Percentiles rank a stretch among this genome's conserved stretches.
Evolutionary conservation across 805 yeast species (phyloP).

Genomic region (Naumovozyma baii): DNA sequence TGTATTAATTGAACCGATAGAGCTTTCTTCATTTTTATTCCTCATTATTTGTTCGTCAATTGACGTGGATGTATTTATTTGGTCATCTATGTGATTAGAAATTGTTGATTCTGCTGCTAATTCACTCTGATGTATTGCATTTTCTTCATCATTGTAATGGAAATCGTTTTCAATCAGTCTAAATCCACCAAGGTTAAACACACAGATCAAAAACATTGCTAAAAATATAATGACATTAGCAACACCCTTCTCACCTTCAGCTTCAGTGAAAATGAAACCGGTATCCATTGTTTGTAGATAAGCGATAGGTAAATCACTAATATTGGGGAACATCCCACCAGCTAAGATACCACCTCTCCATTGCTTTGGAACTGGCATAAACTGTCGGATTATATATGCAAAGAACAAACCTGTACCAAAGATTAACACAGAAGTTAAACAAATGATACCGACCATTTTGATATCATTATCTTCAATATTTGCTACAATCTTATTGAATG

Average conservation of each 20-base stretch:
- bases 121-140: constrained; percentile 5
- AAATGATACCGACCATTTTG: constrained; percentile 58
- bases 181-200: constrained; percentile 72
- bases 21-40: background rate
- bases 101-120: background rate
- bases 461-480: constrained; percentile 56
- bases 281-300: constrained; percentile 59
- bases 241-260: constrained; percentile 63
- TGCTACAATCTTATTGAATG: constrained; percentile 52
- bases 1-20: background rate
- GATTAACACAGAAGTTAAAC: constrained; percentile 41
- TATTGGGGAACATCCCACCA: constrained; percentile 66
- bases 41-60: background rate
- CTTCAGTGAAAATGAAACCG: constrained; percentile 46
- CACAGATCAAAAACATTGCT: constrained; percentile 52
- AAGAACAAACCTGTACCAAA: constrained; percentile 42
- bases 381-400: constrained; percentile 29
- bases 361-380: constrained; percentile 44
- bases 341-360: constrained; percentile 67
- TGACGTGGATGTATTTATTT: background rate
- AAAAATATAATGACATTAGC: constrained; percentile 75
- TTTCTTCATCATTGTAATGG: constrained; percentile 24
- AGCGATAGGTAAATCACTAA: constrained; percentile 70
- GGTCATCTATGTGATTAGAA: background rate
- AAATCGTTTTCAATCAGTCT: constrained; percentile 65